Conservation (phyloP, 163 green algal genomes). For the Trebouxiophyceae sp. region DNA sequence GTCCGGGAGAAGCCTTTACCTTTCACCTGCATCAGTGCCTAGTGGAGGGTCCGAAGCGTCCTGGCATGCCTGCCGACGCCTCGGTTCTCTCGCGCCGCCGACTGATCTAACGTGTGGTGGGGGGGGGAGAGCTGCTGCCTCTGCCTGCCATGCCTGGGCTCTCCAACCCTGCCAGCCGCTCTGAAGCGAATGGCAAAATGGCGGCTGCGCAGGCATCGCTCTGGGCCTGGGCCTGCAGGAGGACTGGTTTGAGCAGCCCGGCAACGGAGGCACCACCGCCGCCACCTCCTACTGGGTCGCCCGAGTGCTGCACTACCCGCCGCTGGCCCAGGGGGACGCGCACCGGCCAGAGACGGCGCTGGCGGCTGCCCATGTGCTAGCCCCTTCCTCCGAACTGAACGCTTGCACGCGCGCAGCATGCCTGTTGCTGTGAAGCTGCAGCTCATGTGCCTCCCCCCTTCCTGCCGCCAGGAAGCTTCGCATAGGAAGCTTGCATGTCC, state of each 20-base stretch:
- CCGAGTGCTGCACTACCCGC: constrained; percentile 45
- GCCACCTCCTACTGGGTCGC: constrained; percentile 33
- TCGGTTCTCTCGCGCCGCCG: too few relatives aligned
- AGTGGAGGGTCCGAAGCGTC: too few relatives aligned
- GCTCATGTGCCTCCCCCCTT: constrained; percentile 1
- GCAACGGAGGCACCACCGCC: constrained; percentile 3
- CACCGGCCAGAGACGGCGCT: not conserved
- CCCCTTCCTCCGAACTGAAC: not conserved
- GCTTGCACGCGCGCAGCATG: constrained; percentile 8
- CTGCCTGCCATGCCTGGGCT: too few relatives aligned
- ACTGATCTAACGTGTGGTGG: too few relatives aligned
- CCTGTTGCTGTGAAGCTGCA: constrained; percentile 5
- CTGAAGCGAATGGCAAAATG: too few relatives aligned
- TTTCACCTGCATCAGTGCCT: too few relatives aligned
- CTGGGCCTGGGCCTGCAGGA: constrained; percentile 32
- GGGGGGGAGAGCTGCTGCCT: too few relatives aligned
- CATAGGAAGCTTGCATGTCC: too few relatives aligned
- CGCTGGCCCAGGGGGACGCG: constrained; percentile 11
- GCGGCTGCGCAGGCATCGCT: constrained; percentile 46
- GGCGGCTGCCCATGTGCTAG: not conserved
- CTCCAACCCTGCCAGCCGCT: too few relatives aligned
- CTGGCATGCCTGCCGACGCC: too few relatives aligned
- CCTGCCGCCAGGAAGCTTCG: too few relatives aligned
- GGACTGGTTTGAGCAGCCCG: constrained; percentile 25
- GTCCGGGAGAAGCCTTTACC: too few relatives aligned